A percentile compares a stretch with the other conserved stretches of the same genome.
Evolutionary conservation across 176 grass and related monocot genomes (phyloP).

Genomic region (Paspalum notatum): DNA sequence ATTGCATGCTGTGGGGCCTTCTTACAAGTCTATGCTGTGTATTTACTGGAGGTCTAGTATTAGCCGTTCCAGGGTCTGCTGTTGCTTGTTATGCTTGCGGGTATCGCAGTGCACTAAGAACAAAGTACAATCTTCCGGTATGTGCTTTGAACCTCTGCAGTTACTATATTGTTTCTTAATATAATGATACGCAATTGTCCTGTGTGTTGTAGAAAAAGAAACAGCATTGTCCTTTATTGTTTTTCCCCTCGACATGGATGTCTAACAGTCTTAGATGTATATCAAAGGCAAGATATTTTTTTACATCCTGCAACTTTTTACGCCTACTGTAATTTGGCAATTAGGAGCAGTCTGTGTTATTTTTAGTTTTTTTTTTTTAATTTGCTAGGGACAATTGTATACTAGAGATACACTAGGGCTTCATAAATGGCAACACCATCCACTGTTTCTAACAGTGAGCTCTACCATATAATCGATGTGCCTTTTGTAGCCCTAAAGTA

Average conservation of each 20-base stretch:
- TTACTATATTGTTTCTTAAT: not conserved
- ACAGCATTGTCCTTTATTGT: slow-evolving; percentile 10
- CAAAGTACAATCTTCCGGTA: slow-evolving; percentile 85
- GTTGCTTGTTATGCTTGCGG: slow-evolving; percentile 88
- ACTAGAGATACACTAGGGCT: not conserved
- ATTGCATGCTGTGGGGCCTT: slow-evolving; percentile 89
- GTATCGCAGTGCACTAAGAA: slow-evolving; percentile 64
- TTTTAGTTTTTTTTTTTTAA: not conserved
- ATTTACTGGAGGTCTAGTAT: slow-evolving; percentile 72
- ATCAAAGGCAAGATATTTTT: not conserved
- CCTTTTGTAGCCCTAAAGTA: not conserved
- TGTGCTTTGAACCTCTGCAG: slow-evolving; percentile 5
- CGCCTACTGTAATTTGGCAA: not conserved
- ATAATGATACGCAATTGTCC: too few species aligned
- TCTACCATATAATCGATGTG: not conserved
- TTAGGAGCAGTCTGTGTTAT: not conserved
- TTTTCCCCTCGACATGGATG: not conserved
- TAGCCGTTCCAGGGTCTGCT: slow-evolving; percentile 79
- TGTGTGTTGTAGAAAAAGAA: too few species aligned
- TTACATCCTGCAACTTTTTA: slow-evolving; percentile 5
- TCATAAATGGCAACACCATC: not conserved
- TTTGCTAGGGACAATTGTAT: not conserved
- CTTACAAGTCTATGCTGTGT: slow-evolving; percentile 85
- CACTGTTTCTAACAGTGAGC: not conserved
- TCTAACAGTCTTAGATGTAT: not conserved